A percentile compares a stretch with the other conserved stretches of the same genome.
These are phyloP conservation scores for Xylariaceae sp. DNA, from an alignment of 2,329 filamentous ascomycete species.

Conservation along the genomic window DNA sequence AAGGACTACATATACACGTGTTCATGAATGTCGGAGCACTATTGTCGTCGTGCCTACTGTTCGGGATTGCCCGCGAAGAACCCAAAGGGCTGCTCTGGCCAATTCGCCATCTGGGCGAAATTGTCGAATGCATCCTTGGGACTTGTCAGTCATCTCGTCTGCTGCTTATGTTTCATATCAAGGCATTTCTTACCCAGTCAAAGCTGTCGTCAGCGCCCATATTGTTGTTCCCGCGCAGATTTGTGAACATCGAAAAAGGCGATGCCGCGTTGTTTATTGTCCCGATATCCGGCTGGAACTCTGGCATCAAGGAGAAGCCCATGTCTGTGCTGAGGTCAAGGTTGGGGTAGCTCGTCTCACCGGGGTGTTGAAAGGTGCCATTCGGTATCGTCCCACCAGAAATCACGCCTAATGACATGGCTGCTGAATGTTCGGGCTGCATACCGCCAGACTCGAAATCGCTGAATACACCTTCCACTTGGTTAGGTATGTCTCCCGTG, in stretches of 20 bases:
- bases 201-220: slow-evolving; percentile 50
- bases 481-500: slow-evolving; percentile 16
- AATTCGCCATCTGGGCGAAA: slow-evolving; percentile 52
- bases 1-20: slow-evolving; percentile 25
- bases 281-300: slow-evolving; percentile 36
- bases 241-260: slow-evolving; percentile 52
- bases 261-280: slow-evolving; percentile 38
- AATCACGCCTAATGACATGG: slow-evolving; percentile 42
- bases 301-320: slow-evolving; percentile 33
- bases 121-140: slow-evolving; percentile 53
- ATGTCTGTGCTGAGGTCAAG: slow-evolving; percentile 40
- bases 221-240: slow-evolving; percentile 35
- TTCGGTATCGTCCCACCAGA: slow-evolving; percentile 37
- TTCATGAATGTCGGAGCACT: slow-evolving; percentile 25
- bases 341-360: slow-evolving; percentile 39
- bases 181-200: slow-evolving; percentile 50
- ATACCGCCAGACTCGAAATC: slow-evolving; percentile 28
- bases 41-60: slow-evolving; percentile 29
- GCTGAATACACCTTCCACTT: slow-evolving; percentile 28
- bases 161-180: background rate
- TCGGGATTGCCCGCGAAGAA: slow-evolving; percentile 41
- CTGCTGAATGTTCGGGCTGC: slow-evolving; percentile 40
- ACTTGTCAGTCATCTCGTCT: slow-evolving; percentile 26
- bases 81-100: slow-evolving; percentile 50
- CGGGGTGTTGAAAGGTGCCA: slow-evolving; percentile 35